phyloP scores from a whole-genome alignment of 768 basidiomycete species.

The Dentipellis sp. region DNA sequence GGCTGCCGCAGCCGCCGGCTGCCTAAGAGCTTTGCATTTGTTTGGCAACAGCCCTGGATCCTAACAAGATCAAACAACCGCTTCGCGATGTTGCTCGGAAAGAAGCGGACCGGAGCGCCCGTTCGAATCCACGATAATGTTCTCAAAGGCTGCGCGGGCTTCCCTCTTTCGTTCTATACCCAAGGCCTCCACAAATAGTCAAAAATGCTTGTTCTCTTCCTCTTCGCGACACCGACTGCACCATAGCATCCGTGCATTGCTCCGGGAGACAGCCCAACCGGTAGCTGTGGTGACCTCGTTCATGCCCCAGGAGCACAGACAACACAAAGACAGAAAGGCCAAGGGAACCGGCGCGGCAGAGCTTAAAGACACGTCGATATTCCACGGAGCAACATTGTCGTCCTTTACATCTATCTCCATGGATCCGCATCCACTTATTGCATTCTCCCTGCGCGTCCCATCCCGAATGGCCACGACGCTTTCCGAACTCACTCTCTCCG shows the following conservation, averaged over 20 bases:
- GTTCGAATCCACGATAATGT: background rate
- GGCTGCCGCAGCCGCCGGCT: too few relatives aligned
- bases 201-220: too few relatives aligned
- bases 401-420: constrained; percentile 90
- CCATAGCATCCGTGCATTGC: constrained; percentile 38
- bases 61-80: background rate
- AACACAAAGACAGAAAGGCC: background rate
- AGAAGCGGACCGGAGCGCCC: background rate
- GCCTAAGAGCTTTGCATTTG: background rate
- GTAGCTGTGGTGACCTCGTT: constrained; percentile 78
- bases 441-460: constrained; percentile 84
- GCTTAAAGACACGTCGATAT: constrained; percentile 19
- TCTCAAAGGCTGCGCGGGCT: background rate
- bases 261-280: constrained; percentile 75
- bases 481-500: constrained; percentile 18
- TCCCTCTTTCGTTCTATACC: background rate
- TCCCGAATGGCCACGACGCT: constrained; percentile 76
- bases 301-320: constrained; percentile 28
- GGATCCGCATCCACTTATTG: constrained; percentile 79
- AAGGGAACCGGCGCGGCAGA: background rate
- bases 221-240: background rate
- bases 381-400: constrained; percentile 89
- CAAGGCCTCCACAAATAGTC: background rate
- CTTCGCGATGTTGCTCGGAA: background rate
- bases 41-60: background rate